These are phyloP conservation scores for Hypomyces perniciosus DNA, from an alignment of 2,329 filamentous ascomycete species.

Conservation along the genomic window DNA sequence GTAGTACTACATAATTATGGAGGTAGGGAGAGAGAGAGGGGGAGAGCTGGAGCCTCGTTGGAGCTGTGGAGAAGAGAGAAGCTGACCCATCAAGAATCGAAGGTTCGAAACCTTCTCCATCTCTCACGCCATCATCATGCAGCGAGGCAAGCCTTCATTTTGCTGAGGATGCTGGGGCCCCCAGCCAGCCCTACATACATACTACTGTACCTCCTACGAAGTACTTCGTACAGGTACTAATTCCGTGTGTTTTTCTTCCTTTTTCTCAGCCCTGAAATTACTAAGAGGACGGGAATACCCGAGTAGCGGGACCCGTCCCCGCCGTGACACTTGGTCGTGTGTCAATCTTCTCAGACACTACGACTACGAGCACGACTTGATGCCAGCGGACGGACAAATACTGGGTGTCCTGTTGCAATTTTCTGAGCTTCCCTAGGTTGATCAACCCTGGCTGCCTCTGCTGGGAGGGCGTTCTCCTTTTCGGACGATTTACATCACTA, in stretches of 20 bases:
- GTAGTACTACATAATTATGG: too few species aligned
- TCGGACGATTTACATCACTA: neutral
- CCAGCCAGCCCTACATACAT: neutral
- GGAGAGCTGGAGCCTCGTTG: neutral
- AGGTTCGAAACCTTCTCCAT: too few species aligned
- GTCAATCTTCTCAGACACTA: neutral
- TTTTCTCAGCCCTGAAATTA: neutral
- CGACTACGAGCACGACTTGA: too few species aligned
- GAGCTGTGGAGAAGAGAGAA: neutral
- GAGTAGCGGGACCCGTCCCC: conserved; percentile 1
- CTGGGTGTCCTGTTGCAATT: neutral
- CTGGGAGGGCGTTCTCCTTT: neutral
- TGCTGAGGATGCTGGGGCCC: neutral
- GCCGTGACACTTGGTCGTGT: neutral
- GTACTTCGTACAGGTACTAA: neutral
- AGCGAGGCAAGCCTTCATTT: neutral
- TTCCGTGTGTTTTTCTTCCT: neutral
- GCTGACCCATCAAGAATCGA: neutral
- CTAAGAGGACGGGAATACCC: conserved; percentile 8
- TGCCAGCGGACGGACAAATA: too few species aligned
- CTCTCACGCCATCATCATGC: too few species aligned
- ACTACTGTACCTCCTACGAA: too few species aligned
- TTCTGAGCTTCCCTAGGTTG: neutral
- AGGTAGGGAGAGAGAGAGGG: too few species aligned
- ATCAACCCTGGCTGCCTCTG: neutral